These are phyloP conservation scores for Debaryomyces castellii DNA, from an alignment of 805 yeast genomes.

Conservation along the genomic window DNA sequence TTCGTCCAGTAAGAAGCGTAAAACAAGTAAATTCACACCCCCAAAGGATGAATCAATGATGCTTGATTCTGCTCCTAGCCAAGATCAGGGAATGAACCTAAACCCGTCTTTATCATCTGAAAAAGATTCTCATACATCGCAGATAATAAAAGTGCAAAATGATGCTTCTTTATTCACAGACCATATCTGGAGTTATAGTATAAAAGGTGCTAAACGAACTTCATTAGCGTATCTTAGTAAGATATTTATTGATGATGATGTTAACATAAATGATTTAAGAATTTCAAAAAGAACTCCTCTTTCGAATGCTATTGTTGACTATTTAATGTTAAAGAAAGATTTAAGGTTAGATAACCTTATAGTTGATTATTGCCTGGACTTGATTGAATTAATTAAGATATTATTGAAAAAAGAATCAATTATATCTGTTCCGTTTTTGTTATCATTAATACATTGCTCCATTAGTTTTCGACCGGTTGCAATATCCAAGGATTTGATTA, in stretches of 20 bases:
- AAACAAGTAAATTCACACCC: neutral
- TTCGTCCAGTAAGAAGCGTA: conserved; percentile 20
- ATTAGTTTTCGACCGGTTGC: conserved; percentile 65
- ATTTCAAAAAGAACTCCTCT: conserved; percentile 32
- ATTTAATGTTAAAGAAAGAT: conserved; percentile 42
- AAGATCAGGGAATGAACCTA: neutral
- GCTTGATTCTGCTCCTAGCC: neutral
- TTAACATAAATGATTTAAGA: conserved; percentile 14
- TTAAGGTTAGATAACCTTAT: conserved; percentile 52
- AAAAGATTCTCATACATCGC: conserved; percentile 9
- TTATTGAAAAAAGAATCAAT: conserved; percentile 24
- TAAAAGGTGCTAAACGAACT: conserved; percentile 34
- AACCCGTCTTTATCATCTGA: conserved; percentile 3
- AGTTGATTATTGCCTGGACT: conserved; percentile 30
- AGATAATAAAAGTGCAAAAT: conserved; percentile 25
- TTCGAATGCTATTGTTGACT: conserved; percentile 36
- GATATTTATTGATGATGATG: conserved; percentile 25
- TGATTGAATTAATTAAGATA: conserved; percentile 26
- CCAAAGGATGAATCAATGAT: conserved; percentile 9
- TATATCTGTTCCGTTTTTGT: conserved; percentile 57
- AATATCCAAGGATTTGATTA: conserved; percentile 34
- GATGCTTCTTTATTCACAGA: conserved; percentile 35
- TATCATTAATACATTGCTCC: conserved; percentile 55
- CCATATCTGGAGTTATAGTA: conserved; percentile 35
- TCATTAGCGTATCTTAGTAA: conserved; percentile 31